These are phyloP conservation scores for Xylaria sp. DNA, from an alignment of 2,329 filamentous ascomycete species.

Conservation along the genomic window DNA sequence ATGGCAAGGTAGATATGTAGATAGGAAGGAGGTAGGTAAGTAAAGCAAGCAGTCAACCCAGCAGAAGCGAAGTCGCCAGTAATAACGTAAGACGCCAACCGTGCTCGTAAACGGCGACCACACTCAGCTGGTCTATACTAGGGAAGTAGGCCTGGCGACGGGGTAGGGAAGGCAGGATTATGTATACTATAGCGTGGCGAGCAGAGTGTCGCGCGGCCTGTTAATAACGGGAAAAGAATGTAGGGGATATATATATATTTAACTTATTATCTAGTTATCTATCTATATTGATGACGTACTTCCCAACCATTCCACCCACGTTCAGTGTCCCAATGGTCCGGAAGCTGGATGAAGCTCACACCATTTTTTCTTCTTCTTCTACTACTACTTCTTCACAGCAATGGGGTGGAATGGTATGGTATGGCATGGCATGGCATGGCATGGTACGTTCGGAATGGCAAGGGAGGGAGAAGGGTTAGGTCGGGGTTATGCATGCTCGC, in stretches of 20 bases:
- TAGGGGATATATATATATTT: conserved; percentile 17
- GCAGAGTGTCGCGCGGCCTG: background rate
- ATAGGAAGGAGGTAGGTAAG: background rate
- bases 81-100: background rate
- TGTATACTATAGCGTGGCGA: too few species aligned
- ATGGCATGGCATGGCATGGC: background rate
- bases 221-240: conserved; percentile 4
- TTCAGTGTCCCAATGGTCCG: background rate
- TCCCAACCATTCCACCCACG: background rate
- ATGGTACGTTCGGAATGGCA: background rate
- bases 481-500: conserved; percentile 3
- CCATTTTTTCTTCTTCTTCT: background rate
- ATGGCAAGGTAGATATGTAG: background rate
- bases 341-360: conserved; percentile 18
- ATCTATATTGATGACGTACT: conserved; percentile 20
- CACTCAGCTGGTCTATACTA: too few species aligned
- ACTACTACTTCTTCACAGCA: background rate
- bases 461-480: background rate
- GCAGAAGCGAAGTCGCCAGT: background rate
- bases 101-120: background rate
- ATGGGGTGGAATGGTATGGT: background rate
- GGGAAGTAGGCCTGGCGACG: too few species aligned
- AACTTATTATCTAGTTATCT: too few species aligned
- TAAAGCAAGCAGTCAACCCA: background rate
- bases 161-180: too few species aligned